Percentiles rank a stretch among this genome's conserved stretches.
Conservation (phyloP, 768 basidiomycete genomes). For the Lactarius pseudohatsudake region DNA sequence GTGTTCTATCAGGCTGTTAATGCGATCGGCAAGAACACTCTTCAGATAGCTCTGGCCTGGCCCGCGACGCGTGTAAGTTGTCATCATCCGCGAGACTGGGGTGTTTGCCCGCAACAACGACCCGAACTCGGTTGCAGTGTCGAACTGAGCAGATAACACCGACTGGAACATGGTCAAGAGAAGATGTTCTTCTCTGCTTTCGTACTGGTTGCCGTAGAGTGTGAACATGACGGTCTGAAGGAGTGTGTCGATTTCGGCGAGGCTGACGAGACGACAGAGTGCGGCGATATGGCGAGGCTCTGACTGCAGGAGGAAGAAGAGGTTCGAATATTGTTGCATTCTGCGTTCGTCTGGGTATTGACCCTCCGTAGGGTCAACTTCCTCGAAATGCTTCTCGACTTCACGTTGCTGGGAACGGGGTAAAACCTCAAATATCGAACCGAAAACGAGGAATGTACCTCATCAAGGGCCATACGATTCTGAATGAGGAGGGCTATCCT, state of each 20-base stretch:
- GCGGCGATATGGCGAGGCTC: slow-evolving; percentile 97
- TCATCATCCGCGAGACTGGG: slow-evolving; percentile 99
- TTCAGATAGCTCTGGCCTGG: slow-evolving; percentile 99
- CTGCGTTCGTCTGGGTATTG: slow-evolving; percentile 94
- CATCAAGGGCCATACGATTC: slow-evolving; percentile 96
- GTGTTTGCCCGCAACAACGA: slow-evolving; percentile 98
- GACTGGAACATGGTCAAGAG: slow-evolving; percentile 99
- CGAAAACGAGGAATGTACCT: slow-evolving; percentile 47
- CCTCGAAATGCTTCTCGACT: slow-evolving; percentile 93
- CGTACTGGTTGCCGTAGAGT: slow-evolving; percentile 98
- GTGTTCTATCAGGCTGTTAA: slow-evolving; percentile 98
- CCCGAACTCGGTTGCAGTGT: slow-evolving; percentile 98
- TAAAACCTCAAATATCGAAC: slow-evolving; percentile 24
- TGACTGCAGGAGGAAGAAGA: slow-evolving; percentile 97
- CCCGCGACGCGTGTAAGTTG: slow-evolving; percentile 97
- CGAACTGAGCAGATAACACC: slow-evolving; percentile 97
- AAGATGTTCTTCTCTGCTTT: slow-evolving; percentile 96
- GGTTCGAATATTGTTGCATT: slow-evolving; percentile 93
- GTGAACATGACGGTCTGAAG: slow-evolving; percentile 99
- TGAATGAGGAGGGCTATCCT: slow-evolving; percentile 97
- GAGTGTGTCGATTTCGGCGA: slow-evolving; percentile 97
- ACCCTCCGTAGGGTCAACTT: slow-evolving; percentile 90
- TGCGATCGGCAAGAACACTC: slow-evolving; percentile 94
- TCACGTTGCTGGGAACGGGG: slow-evolving; percentile 72
- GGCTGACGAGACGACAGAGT: slow-evolving; percentile 91